A percentile compares a stretch with the other conserved stretches of the same genome.
Conservation (phyloP, 805 yeast species). For the Schizosaccharomyces octosporus region DNA sequence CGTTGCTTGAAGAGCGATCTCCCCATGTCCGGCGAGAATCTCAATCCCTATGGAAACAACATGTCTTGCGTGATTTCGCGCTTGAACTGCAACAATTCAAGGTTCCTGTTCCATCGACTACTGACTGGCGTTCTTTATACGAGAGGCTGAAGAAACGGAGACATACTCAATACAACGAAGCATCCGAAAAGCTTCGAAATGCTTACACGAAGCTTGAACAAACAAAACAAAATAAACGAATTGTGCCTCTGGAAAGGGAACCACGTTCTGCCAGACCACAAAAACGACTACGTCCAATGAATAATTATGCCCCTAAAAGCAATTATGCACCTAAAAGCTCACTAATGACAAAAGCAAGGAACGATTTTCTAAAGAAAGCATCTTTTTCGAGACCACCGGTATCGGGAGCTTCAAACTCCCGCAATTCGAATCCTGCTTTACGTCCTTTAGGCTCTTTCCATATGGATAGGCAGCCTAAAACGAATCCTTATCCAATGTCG, state of each 20-base stretch:
- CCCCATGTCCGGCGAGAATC: background rate
- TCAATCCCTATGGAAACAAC: background rate
- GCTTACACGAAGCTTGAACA: constrained; percentile 1
- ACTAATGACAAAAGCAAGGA: background rate
- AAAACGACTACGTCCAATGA: background rate
- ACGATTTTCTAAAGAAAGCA: background rate
- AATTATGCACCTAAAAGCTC: background rate
- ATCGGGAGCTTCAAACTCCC: background rate
- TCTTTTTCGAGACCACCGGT: background rate
- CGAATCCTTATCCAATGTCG: too few species aligned
- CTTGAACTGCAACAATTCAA: background rate
- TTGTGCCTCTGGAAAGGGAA: background rate
- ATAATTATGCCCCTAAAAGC: background rate
- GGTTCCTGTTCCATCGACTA: background rate
- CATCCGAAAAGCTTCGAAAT: background rate
- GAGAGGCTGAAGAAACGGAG: background rate
- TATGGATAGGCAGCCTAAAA: too few species aligned
- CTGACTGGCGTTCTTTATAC: background rate
- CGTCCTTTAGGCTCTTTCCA: too few species aligned
- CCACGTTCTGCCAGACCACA: background rate
- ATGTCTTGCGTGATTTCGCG: background rate
- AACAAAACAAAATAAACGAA: background rate
- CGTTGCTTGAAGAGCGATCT: background rate
- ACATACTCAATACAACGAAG: background rate
- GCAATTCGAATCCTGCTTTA: too few species aligned